Conservation (phyloP, 495 filamentous ascomycete species). For the Friedmanniomyces simplex region DNA sequence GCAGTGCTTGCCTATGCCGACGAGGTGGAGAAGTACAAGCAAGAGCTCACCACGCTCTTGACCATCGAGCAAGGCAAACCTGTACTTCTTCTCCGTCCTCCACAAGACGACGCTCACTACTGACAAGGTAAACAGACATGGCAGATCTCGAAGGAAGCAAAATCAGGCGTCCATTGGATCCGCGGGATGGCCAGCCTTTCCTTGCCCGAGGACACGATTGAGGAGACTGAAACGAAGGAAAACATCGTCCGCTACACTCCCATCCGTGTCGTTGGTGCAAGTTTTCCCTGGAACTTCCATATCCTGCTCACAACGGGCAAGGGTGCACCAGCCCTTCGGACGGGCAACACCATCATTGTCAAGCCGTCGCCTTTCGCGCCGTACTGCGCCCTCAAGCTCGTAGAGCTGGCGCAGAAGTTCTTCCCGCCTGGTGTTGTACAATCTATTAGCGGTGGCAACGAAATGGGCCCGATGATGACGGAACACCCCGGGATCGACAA, state of each 20-base stretch:
- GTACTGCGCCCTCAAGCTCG: conserved; percentile 53
- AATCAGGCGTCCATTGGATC: not conserved
- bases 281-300: conserved; percentile 1
- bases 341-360: conserved; percentile 50
- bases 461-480: conserved; percentile 49
- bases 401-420: conserved; percentile 46
- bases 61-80: not conserved
- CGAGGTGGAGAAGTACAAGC: not conserved
- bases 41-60: not conserved
- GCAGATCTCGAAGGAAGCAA: not conserved
- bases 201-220: not conserved
- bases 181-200: not conserved
- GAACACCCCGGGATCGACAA: conserved; percentile 53
- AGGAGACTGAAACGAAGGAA: not conserved
- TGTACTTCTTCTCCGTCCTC: not conserved
- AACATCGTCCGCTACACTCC: not conserved
- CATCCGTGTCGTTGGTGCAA: not conserved
- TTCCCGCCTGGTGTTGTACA: conserved; percentile 60
- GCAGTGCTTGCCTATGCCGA: not conserved
- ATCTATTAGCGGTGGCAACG: conserved; percentile 53
- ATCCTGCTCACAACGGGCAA: conserved; percentile 1
- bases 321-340: not conserved
- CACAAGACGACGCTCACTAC: not conserved
- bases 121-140: not conserved
- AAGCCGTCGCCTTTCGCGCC: conserved; percentile 52